Conservation (phyloP, 2,329 filamentous ascomycete species). For the Ceratocystis cubensis region DNA sequence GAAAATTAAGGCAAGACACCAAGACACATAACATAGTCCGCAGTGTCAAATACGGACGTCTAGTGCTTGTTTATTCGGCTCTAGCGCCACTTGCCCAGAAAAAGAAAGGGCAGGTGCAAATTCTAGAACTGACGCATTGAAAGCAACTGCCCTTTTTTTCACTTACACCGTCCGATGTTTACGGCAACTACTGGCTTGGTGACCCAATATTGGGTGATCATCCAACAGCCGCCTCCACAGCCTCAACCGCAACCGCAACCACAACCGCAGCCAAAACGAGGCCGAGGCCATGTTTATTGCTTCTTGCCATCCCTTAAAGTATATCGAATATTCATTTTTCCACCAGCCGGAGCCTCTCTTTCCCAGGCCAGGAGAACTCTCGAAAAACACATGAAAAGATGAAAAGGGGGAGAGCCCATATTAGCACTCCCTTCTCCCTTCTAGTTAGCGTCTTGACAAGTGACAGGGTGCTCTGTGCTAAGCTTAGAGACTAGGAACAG, state of each 20-base stretch:
- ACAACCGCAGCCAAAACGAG: no score
- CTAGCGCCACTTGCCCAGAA: background rate
- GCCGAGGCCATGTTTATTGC: no score
- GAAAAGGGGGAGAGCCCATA: background rate
- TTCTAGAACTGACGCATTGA: background rate
- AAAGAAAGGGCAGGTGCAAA: background rate
- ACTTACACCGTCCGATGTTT: background rate
- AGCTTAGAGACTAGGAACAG: background rate
- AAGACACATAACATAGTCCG: no score
- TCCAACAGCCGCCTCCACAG: background rate
- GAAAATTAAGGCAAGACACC: slow-evolving; percentile 1
- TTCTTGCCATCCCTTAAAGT: background rate
- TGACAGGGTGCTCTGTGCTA: background rate
- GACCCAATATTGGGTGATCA: background rate
- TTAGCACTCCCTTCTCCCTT: background rate
- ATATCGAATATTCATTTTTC: background rate
- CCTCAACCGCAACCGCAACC: no score
- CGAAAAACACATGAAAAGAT: background rate
- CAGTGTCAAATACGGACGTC: background rate
- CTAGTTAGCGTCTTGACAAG: background rate
- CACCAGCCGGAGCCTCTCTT: background rate
- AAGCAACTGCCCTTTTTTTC: slow-evolving; percentile 1
- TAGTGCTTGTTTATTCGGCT: background rate
- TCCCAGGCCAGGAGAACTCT: background rate
- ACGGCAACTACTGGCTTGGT: background rate